A percentile compares a stretch with the other conserved stretches of the same genome.
Conservation (phyloP, 192 early-diverging fungal species). For the Allomyces javanicus region DNA sequence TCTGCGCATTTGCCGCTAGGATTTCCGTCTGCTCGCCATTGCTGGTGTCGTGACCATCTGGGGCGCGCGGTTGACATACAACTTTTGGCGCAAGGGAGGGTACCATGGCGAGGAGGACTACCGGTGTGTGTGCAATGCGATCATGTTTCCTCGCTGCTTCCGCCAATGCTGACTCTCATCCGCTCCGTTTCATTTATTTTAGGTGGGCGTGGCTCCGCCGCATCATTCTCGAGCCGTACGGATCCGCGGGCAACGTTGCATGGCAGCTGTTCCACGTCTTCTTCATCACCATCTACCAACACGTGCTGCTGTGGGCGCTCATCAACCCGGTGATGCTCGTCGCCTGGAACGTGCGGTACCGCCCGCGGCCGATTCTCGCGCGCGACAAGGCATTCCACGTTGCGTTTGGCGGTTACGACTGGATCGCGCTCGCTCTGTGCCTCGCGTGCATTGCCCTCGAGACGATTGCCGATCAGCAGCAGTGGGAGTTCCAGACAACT, state of each 20-base stretch:
- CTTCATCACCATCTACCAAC: slow-evolving; percentile 59
- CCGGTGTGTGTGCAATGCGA: slow-evolving; percentile 25
- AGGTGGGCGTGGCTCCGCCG: slow-evolving; percentile 6
- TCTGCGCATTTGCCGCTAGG: background rate
- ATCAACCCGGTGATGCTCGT: slow-evolving; percentile 18
- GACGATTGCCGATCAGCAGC: slow-evolving; percentile 59
- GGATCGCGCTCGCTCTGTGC: slow-evolving; percentile 18
- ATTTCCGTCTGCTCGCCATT: background rate
- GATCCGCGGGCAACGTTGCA: slow-evolving; percentile 11
- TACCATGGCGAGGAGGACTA: slow-evolving; percentile 56
- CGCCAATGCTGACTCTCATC: too few relatives aligned
- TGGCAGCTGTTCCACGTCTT: slow-evolving; percentile 47
- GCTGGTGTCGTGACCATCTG: slow-evolving; percentile 32
- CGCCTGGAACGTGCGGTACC: background rate
- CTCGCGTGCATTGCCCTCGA: slow-evolving; percentile 33
- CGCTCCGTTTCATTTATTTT: too few relatives aligned
- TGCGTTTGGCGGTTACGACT: slow-evolving; percentile 16
- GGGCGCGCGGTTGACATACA: slow-evolving; percentile 55
- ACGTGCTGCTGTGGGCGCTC: slow-evolving; percentile 40
- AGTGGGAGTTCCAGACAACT: slow-evolving; percentile 48
- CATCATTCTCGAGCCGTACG: slow-evolving; percentile 9
- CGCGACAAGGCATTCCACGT: slow-evolving; percentile 4
- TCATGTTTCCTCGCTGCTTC: background rate
- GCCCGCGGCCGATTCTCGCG: background rate
- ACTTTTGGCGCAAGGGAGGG: slow-evolving; percentile 59